A percentile compares a stretch with the other conserved stretches of the same genome.
Conservation (phyloP, 495 filamentous ascomycete genomes). For the Hypoxylon crocopeplum region DNA sequence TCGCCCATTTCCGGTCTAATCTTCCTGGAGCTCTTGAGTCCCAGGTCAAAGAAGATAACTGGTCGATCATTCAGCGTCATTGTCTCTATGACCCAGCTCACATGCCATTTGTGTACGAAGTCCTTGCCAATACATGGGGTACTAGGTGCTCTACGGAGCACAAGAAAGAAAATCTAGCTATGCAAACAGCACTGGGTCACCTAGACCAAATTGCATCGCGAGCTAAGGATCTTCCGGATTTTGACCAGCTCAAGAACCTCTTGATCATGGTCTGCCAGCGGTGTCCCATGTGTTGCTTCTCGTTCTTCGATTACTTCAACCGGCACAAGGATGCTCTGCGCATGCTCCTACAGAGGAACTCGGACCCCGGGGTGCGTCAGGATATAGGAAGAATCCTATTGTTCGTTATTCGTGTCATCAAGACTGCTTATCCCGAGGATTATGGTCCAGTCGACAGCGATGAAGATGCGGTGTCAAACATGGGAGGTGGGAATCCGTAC, state of each 20-base stretch:
- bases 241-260: constrained; percentile 61
- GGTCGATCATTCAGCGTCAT: constrained; percentile 73
- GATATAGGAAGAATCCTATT: constrained; percentile 64
- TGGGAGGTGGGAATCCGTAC: background rate
- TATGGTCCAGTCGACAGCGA: constrained; percentile 48
- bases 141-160: constrained; percentile 57
- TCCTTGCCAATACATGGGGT: constrained; percentile 59
- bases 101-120: constrained; percentile 65
- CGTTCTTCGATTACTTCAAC: constrained; percentile 69
- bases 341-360: constrained; percentile 71
- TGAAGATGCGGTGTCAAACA: constrained; percentile 17
- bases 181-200: constrained; percentile 74
- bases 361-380: constrained; percentile 65
- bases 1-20: constrained; percentile 61
- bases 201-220: constrained; percentile 80
- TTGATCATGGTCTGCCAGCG: constrained; percentile 60
- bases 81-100: constrained; percentile 82
- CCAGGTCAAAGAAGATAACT: constrained; percentile 75
- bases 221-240: constrained; percentile 71
- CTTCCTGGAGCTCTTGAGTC: constrained; percentile 63
- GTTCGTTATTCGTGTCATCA: constrained; percentile 58
- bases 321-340: constrained; percentile 63
- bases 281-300: constrained; percentile 62
- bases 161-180: constrained; percentile 62
- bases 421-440: constrained; percentile 46